These are phyloP conservation scores for Hevea brasiliensis DNA, from an alignment of 345 rosid genomes.

Conservation along the genomic window DNA sequence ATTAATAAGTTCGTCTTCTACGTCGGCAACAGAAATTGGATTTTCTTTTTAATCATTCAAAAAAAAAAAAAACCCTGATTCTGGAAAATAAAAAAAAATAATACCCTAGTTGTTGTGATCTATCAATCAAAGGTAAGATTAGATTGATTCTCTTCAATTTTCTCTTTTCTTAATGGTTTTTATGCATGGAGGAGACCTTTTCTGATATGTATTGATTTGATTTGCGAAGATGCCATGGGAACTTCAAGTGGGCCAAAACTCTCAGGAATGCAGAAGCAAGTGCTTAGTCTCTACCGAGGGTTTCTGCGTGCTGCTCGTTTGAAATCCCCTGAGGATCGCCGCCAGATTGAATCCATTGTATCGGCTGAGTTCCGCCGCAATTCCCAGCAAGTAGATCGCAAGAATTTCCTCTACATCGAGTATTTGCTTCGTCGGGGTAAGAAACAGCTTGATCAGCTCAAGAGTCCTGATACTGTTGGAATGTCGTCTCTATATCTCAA, in stretches of 20 bases:
- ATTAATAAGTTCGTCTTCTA: no score
- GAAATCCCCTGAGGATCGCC: constrained; percentile 56
- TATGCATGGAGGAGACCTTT: background rate
- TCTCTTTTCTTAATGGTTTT: no score
- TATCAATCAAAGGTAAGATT: no score
- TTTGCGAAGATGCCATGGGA: constrained; percentile 10
- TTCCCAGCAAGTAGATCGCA: constrained; percentile 67
- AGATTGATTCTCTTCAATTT: no score
- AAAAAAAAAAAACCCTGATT: no score
- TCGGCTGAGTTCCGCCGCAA: constrained; percentile 61
- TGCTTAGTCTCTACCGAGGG: constrained; percentile 71
- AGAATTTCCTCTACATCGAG: constrained; percentile 74
- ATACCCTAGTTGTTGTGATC: no score
- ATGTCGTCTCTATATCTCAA: constrained; percentile 14
- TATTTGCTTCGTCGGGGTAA: constrained; percentile 73
- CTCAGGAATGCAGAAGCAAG: constrained; percentile 92
- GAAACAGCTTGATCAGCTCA: constrained; percentile 82
- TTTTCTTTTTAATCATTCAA: no score
- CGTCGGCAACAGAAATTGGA: no score
- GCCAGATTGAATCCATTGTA: constrained; percentile 58
- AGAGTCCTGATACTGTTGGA: constrained; percentile 47
- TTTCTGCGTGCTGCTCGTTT: constrained; percentile 79
- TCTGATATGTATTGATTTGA: background rate
- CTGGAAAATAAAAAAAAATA: no score
- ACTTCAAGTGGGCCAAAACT: constrained; percentile 19